Base-by-base conservation (phyloP, 2,329 filamentous ascomycete genomes). In the Phyllosticta citriasiana region DNA sequence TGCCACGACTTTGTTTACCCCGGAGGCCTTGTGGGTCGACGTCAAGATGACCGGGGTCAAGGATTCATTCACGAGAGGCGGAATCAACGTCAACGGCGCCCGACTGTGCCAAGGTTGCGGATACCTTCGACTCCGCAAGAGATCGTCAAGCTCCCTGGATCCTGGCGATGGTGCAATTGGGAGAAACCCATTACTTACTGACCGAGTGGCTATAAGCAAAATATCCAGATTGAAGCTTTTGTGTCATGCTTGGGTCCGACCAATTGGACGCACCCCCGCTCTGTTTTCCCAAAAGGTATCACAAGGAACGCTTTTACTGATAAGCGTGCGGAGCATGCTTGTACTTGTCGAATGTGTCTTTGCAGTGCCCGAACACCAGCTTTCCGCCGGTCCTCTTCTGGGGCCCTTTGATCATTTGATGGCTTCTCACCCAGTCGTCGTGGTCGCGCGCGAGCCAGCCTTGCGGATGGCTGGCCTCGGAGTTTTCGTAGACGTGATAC, bases 401-500 rank as follows among this genome's bases (percentile, higher is more conserved):
- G 63, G 71, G 62, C 47, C 67, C 65, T 58, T 67, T 66, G 24
- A 71, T 68, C 67, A 70, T 70, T 63, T 70, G 68, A 64, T 71
- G 66, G 62, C 66, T 70, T 55, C 63, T 62, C 4, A 73, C 64
- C 73, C 73, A 74, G 24, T 64, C 67, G 53, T 72, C 70, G 63
- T 74, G 70, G 61, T 75, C 72, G 35, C 72, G 67, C 35, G 70
- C 71, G 58, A 74, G 59, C 73, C 73, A 74, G 0, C 73, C 72
- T 59, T 74, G 72, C 24, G 73, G 72, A 40, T 71, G 66, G 53
- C 65, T 66, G n/a, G 68, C 63, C 33, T 70, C 64, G 40, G 63
- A 73, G 30, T 74, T 75, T 66, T 74, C 72, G 57, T 65, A 65
- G 2, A 75, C 72, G 59, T 74, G 72, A 57, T 74, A 73, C 65